phyloP scores from a whole-genome alignment of 1,284 basidiomycete genomes.

The Fomes fomentarius region DNA sequence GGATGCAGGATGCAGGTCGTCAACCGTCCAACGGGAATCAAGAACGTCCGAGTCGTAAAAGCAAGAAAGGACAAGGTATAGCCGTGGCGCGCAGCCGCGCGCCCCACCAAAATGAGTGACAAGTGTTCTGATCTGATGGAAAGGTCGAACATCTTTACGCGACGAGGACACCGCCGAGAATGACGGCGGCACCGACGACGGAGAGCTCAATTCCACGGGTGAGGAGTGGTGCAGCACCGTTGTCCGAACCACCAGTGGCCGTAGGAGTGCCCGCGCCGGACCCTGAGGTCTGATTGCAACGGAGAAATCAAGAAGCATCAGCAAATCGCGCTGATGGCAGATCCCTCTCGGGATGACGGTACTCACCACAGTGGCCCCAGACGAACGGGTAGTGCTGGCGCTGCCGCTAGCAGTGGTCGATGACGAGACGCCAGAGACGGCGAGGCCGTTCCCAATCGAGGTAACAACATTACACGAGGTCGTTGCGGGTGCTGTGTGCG shows the following conservation, averaged over 20 bases:
- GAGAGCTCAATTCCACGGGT: slow-evolving; percentile 10
- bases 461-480: slow-evolving; percentile 51
- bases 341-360: not conserved
- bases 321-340: not conserved
- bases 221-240: slow-evolving; percentile 15
- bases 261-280: slow-evolving; percentile 8
- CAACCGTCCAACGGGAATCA: too few relatives aligned
- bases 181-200: slow-evolving; percentile 13
- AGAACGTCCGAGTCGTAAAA: too few relatives aligned
- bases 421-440: slow-evolving; percentile 9
- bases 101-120: too few relatives aligned
- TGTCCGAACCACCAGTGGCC: slow-evolving; percentile 19
- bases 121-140: too few relatives aligned
- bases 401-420: slow-evolving; percentile 8
- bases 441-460: slow-evolving; percentile 46
- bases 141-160: slow-evolving; percentile 4
- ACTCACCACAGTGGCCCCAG: not conserved
- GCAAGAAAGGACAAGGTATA: too few relatives aligned
- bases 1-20: too few relatives aligned
- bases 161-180: slow-evolving; percentile 16
- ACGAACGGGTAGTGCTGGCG: not conserved
- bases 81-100: too few relatives aligned
- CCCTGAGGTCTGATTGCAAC: not conserved
- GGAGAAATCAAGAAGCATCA: not conserved
- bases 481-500: slow-evolving; percentile 61